A percentile compares a stretch with the other conserved stretches of the same genome.
Conservation (phyloP, 2,329 filamentous ascomycete species). For the Daldinia sp. region DNA sequence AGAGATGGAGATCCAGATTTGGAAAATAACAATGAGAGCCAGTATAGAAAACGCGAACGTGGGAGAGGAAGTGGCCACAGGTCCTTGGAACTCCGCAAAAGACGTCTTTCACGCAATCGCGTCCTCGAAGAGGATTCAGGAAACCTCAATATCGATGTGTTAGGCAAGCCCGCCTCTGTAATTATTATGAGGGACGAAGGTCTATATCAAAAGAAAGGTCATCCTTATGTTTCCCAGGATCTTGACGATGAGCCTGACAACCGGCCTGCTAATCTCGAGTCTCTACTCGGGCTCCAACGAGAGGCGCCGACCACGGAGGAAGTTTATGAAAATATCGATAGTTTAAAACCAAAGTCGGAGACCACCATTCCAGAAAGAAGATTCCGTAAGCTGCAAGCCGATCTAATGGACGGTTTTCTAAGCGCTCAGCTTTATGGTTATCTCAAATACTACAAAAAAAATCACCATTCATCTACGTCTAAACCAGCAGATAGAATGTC, state of each 20-base stretch:
- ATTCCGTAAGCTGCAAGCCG: conserved; percentile 57
- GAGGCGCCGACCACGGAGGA: conserved; percentile 52
- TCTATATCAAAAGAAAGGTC: conserved; percentile 26
- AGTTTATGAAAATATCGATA: conserved; percentile 61
- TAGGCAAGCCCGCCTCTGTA: conserved; percentile 58
- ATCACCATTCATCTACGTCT: not conserved
- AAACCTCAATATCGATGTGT: conserved; percentile 50
- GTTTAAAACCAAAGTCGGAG: conserved; percentile 59
- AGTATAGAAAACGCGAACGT: not conserved
- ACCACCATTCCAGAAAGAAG: conserved; percentile 55
- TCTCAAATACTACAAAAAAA: conserved; percentile 38
- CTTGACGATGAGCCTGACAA: conserved; percentile 31
- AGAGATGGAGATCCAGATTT: not conserved
- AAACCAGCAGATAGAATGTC: not conserved
- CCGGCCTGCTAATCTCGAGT: conserved; percentile 51
- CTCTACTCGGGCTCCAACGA: conserved; percentile 49
- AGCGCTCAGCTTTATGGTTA: conserved; percentile 60
- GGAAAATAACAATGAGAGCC: not conserved
- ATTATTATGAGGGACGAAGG: conserved; percentile 61
- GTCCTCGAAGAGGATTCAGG: conserved; percentile 43
- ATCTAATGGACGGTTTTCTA: conserved; percentile 62
- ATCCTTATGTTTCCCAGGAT: not conserved
- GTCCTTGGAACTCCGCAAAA: conserved; percentile 36
- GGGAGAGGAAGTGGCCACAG: conserved; percentile 17
- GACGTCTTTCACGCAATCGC: conserved; percentile 43